Base-by-base conservation (phyloP, 306 rosid genomes). In the Argentina anserina region DNA sequence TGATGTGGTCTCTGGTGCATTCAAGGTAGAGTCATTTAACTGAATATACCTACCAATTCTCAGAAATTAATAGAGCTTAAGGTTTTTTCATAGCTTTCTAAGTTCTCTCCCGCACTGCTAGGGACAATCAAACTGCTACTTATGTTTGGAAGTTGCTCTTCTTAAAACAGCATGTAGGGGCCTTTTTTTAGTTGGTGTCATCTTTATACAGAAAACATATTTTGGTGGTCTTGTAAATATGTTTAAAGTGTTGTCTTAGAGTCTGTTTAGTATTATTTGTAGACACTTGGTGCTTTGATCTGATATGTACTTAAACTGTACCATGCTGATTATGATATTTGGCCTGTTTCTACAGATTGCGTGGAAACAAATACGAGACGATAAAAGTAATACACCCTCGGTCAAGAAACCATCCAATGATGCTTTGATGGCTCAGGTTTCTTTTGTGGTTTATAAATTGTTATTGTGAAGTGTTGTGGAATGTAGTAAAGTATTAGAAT, bases 361-460 rank as follows among this genome's bases (percentile, higher is more conserved):
- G 70, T 72, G 84, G 65, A 88, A 67, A 79, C 93, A 80, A 86
- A 69, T 87, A 72, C 85, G 74, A 56, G 84, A 78, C 55, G 96
- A 87, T 49, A 67, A 89, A 67, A 71, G 84, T 50, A 67, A 87
- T 60, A 65, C 87, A 56, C 78, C 87, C 61, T n/a, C 87, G 21
- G 88, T 56, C 64, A 83, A 83, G 77, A 91, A 88, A 76, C 96
- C 97, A 20, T 85, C 61, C 33, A 81, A 72, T 47, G 96, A 91
- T 71, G 79, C 87, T 76, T 84, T 95, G 83, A 53, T 90, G 81
- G 97, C 83, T 65, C 99, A 95, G 99, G 99, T 95, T 63, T 76
- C 66, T 39, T 59, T 53, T 85, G 65, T 17, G 28, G 55, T 15
- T 62, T 66, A 37, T 58, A 9, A 39, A 29, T 58, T 21, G 67